A percentile compares a stretch with the other conserved stretches of the same genome.
Conservation (phyloP, 2,329 filamentous ascomycete species). For the Penicillium sp. region DNA sequence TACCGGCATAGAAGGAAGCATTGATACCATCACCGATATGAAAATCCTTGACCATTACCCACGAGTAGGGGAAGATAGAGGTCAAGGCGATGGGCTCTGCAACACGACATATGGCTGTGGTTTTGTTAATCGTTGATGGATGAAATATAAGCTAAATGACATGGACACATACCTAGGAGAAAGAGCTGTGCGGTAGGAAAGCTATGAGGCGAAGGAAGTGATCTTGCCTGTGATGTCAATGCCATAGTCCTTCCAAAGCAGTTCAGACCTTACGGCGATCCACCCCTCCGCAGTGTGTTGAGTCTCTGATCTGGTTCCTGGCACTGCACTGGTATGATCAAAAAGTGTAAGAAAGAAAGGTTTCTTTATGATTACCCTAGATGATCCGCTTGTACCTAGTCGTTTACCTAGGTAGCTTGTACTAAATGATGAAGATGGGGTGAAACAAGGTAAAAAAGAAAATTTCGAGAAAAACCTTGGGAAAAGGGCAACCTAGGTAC, state of each 20-base stretch:
- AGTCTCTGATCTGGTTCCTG: conserved; percentile 3
- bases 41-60: conserved; percentile 76
- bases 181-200: conserved; percentile 84
- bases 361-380: too few species aligned
- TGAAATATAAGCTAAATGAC: background rate
- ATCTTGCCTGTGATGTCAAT: conserved; percentile 59
- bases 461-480: too few species aligned
- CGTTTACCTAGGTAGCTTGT: too few species aligned
- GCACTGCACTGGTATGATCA: background rate
- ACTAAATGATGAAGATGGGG: too few species aligned
- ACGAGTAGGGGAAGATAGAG: conserved; percentile 90
- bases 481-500: too few species aligned
- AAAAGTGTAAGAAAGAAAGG: too few species aligned
- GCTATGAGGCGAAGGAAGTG: conserved; percentile 60
- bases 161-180: conserved; percentile 67
- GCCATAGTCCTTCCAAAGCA: conserved; percentile 53
- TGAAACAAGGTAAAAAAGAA: too few species aligned
- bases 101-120: conserved; percentile 80
- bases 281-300: conserved; percentile 16
- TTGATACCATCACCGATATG: conserved; percentile 68
- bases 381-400: too few species aligned
- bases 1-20: conserved; percentile 83
- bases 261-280: conserved; percentile 54
- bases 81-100: conserved; percentile 91
- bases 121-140: background rate